A percentile compares a stretch with the other conserved stretches of the same genome.
Evolutionary conservation across 495 filamentous ascomycete species (phyloP).

Genomic region (Annulohypoxylon bovei): DNA sequence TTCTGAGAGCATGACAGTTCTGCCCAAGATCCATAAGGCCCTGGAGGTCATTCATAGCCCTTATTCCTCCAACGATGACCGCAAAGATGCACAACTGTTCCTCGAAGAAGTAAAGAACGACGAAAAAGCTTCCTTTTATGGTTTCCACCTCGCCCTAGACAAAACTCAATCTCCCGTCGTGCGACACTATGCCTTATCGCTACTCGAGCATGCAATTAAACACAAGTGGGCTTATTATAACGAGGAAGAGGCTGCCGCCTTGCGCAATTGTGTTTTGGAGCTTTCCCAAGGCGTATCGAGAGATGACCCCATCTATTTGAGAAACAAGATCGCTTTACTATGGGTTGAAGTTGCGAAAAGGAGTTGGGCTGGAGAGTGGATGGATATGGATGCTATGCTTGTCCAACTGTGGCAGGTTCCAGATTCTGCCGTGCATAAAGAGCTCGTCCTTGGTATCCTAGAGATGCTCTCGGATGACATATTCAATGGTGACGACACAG

Average conservation of each 20-base stretch:
- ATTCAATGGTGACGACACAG: constrained; percentile 87
- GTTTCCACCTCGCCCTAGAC: constrained; percentile 83
- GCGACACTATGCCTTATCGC: constrained; percentile 90
- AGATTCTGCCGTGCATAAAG: constrained; percentile 74
- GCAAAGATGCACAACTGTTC: constrained; percentile 81
- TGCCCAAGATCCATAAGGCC: constrained; percentile 77
- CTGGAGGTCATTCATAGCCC: constrained; percentile 87
- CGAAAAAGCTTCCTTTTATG: constrained; percentile 80
- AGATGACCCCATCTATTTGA: constrained; percentile 81
- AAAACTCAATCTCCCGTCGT: constrained; percentile 77
- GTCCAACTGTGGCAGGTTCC: constrained; percentile 78
- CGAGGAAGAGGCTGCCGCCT: constrained; percentile 66
- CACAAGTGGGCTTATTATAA: constrained; percentile 81
- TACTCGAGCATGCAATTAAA: constrained; percentile 87
- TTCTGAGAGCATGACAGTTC: constrained; percentile 43
- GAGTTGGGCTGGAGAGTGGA: constrained; percentile 90
- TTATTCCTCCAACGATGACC: constrained; percentile 81
- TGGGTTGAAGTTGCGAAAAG: constrained; percentile 96
- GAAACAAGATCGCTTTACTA: constrained; percentile 94
- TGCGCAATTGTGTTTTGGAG: constrained; percentile 78
- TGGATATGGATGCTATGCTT: constrained; percentile 89
- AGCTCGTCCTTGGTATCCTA: constrained; percentile 81
- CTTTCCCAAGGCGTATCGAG: constrained; percentile 77
- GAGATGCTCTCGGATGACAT: constrained; percentile 96
- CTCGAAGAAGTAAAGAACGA: constrained; percentile 84